Base-by-base conservation (phyloP, 768 basidiomycete species). In the Lactarius pseudohatsudake region DNA sequence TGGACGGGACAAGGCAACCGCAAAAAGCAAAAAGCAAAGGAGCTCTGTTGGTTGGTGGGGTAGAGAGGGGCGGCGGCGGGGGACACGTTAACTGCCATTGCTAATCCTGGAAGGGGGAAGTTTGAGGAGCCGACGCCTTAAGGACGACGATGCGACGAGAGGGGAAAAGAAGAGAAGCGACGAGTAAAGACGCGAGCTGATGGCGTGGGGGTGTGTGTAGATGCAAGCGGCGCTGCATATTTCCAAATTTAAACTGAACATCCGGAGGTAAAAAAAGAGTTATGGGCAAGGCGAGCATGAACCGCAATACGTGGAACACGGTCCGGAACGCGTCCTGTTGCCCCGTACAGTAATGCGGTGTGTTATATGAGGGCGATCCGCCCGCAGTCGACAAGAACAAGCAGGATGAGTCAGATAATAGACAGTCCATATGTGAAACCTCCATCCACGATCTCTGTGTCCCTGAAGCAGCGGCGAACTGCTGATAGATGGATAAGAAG, bases 271-370 rank as follows among this genome's bases (percentile, higher is more conserved):
- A 55, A n/a, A 11, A 56, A 45, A 18, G 6, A 28, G 50, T 26
- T 15, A 53, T 53, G 47, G 22, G 47, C 22, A 26, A 26, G 47
- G 47, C 3, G 5, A 47, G 45, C 26, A 41, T 41, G 16, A 5
- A 41, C 16, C 38, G 45, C 57, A 40, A 36, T 57, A 62, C 61
- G 57, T 67, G 62, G 57, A 45, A 54, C 20, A 50, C 34, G 57
- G 61, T 26, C 57, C 61, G 38, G 53, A 1, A 30, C n/a, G 59
- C 10, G 36, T 11, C 36, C 65, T 61, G n/a, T 65, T 61, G 43
- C 55, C 43, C 40, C 59, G 53, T 47, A 30, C 10, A n/a, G 36
- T 28, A 38, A 18, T 36, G 13, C 20, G 38, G 4, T 50, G 20
- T 59, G 11, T 36, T 38, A 15, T 38, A 15, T 38, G 56, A 57